Conservation (phyloP, 2,329 filamentous ascomycete genomes). For the Celoporthe dispersa region DNA sequence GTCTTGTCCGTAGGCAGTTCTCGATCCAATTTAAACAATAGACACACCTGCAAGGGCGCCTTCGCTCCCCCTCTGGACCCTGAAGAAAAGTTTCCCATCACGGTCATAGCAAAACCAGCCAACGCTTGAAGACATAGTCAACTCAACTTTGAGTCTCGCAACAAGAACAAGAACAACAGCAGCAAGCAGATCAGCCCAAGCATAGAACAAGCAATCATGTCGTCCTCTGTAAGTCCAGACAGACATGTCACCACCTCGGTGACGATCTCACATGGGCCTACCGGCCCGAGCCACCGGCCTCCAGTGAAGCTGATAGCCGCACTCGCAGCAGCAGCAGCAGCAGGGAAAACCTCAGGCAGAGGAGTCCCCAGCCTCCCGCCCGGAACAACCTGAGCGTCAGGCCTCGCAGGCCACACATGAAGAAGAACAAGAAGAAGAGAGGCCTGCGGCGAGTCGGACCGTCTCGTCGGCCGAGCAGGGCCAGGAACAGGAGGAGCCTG, state of each 20-base stretch:
- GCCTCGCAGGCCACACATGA: not conserved
- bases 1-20: constrained; percentile 15
- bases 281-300: no score
- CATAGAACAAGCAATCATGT: constrained; percentile 20
- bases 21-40: constrained; percentile 25
- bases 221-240: constrained; percentile 25
- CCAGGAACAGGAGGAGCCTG: not conserved
- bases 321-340: constrained; percentile 20
- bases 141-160: constrained; percentile 15
- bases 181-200: not conserved
- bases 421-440: not conserved
- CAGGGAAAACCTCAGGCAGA: constrained; percentile 22
- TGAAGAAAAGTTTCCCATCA: constrained; percentile 1
- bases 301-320: constrained; percentile 14
- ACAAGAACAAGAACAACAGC: not conserved
- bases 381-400: constrained; percentile 13
- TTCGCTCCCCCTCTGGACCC: constrained; percentile 6
- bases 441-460: not conserved
- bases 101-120: not conserved
- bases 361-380: constrained; percentile 14
- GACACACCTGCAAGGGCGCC: constrained; percentile 24
- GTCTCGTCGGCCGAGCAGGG: not conserved
- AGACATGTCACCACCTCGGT: not conserved
- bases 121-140: not conserved
- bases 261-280: not conserved